Percentiles rank a stretch among this genome's conserved stretches.
phyloP scores from a whole-genome alignment of 768 basidiomycete species.

The Phylloporus sp. region DNA sequence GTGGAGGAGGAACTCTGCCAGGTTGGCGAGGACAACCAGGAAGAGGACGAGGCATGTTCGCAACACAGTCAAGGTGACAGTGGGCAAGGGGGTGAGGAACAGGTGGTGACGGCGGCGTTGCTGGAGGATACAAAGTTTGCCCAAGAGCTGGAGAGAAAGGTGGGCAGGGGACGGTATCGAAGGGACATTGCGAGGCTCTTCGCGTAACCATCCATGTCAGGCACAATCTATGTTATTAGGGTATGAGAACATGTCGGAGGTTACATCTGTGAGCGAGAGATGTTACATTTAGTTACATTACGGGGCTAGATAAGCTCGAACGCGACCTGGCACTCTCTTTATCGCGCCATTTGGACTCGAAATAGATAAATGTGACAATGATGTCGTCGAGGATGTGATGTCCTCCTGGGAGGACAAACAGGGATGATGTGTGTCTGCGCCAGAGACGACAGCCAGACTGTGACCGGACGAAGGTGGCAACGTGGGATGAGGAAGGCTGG shows the following conservation, averaged over 20 bases:
- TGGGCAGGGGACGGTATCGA: conserved; percentile 16
- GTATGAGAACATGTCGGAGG: too few relatives aligned
- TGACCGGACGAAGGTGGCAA: conserved; percentile 28
- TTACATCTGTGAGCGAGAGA: too few relatives aligned
- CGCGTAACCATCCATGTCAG: neutral
- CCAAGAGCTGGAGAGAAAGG: conserved; percentile 7
- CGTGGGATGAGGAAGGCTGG: conserved; percentile 8
- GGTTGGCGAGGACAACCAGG: accelerated
- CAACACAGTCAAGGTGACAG: too few relatives aligned
- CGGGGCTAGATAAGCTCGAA: neutral
- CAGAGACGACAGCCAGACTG: conserved; percentile 7
- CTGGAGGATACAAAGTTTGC: conserved; percentile 4
- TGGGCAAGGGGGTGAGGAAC: neutral
- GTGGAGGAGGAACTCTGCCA: conserved; percentile 11
- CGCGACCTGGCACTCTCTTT: conserved; percentile 16
- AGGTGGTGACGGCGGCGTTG: neutral
- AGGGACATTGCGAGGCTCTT: conserved; percentile 13
- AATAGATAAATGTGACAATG: conserved; percentile 34
- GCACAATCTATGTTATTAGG: neutral
- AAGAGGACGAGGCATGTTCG: too few relatives aligned
- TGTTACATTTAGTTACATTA: too few relatives aligned
- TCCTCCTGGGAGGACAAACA: conserved; percentile 28
- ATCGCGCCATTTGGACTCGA: conserved; percentile 28
- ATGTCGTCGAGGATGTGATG: conserved; percentile 32
- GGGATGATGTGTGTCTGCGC: conserved; percentile 17